phyloP scores from a whole-genome alignment of 75 land plant genomes.

The Isoetes taiwanensis region DNA sequence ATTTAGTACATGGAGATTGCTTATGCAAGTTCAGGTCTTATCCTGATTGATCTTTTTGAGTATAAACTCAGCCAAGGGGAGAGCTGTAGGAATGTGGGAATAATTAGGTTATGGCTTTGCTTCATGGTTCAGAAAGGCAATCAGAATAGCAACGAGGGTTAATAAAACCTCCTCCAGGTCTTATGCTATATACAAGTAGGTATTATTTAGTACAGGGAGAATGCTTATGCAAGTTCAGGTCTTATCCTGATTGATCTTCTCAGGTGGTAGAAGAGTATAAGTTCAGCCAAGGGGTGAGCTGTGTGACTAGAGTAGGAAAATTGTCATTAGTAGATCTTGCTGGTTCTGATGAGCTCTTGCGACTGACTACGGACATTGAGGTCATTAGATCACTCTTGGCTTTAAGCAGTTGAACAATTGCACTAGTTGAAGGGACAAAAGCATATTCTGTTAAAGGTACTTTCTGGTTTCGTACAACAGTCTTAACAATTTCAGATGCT shows the following conservation, averaged over 20 bases:
- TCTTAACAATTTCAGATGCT: background rate
- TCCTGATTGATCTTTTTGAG: too few species aligned
- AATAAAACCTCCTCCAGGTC: too few species aligned
- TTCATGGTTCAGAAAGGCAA: too few species aligned
- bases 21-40: too few species aligned
- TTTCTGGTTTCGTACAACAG: background rate
- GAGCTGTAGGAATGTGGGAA: too few species aligned
- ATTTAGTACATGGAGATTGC: background rate
- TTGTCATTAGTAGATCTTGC: conserved; percentile 22
- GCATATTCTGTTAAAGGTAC: conserved; percentile 21
- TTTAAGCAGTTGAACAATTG: conserved; percentile 19
- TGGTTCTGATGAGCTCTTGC: conserved; percentile 27
- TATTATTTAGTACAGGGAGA: too few species aligned
- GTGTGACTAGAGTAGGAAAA: conserved; percentile 12
- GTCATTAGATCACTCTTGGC: conserved; percentile 16
- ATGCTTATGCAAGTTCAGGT: too few species aligned
- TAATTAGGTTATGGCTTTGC: too few species aligned
- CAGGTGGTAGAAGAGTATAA: conserved; percentile 17
- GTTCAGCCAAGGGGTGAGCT: background rate
- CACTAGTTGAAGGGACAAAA: conserved; percentile 24
- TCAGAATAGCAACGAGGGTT: too few species aligned
- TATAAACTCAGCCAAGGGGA: too few species aligned
- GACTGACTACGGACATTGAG: conserved; percentile 15
- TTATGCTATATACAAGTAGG: too few species aligned
- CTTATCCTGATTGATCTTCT: background rate